Evolutionary conservation across 1,139 yeast species (phyloP), one percentile per base, ranked within the genome.

Genomic region (Kodamaea fungicola): DNA sequence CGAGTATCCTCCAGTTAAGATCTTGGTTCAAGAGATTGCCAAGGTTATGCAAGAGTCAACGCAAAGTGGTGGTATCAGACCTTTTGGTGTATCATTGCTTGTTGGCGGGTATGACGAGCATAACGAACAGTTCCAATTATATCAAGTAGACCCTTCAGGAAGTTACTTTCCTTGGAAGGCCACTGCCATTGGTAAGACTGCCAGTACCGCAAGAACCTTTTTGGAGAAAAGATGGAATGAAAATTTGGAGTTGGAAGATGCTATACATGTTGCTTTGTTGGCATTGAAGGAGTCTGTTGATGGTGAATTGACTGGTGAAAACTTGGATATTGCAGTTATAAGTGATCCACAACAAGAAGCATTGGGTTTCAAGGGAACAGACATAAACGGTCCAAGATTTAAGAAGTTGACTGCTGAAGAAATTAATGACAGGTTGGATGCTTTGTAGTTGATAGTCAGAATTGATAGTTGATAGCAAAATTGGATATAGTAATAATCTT

Each of bases 161-260:
- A 83, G 96, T 38, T 94, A 85, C 62, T 94, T 88, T 76, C 97
- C 98, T n/a, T 94, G 99, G 99, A 92, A 92, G 64, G 98, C 98
- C 22, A 92, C 98, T 3, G 97, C 98, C 22, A 92, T 94, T 52
- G 99, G 99, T 46, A 90, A 89, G 60, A 95, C 96, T 22, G 81
- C 96, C 5, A 80, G 81, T 31, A 85, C 95, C 7, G 98, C 98
- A 27, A 92, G 94, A 70, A 92, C 98, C 1, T 94, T 94, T 55
- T 71, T 94, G 57, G 98, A 94, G 61, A 94, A 94, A 69, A 83
- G 98, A 67, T 94, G 97, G 97, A 90, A 89, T 57, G 95, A 89
- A 49, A 95, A 92, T 59, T 72, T 94, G 57, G 98, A 94, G 66
- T 74, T 94, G 45, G 98, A 94, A 67, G 99, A 94, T 61, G 99